Evolutionary conservation across 129 eudicot genomes (phyloP).

Genomic region (Ambrosia trifida): DNA sequence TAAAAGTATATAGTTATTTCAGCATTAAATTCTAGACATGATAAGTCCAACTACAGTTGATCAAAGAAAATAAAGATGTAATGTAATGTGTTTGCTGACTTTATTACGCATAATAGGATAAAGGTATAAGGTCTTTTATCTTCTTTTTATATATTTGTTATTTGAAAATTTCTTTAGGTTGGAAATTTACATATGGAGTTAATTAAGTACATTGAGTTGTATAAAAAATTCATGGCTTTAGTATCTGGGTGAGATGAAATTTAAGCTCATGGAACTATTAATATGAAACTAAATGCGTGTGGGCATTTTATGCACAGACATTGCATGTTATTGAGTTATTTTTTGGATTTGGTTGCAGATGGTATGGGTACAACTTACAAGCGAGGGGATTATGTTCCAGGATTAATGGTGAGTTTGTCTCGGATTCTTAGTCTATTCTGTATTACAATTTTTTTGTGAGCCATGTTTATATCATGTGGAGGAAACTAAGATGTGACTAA

Average conservation of each 20-base stretch:
- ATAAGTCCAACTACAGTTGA: not conserved
- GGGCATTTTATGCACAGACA: not conserved
- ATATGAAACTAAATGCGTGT: not conserved
- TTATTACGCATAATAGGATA: not conserved
- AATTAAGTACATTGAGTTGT: not conserved
- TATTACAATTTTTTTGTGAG: not conserved
- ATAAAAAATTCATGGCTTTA: too few species aligned
- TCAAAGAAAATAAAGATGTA: not conserved
- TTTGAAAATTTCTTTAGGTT: not conserved
- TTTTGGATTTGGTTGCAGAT: conserved; percentile 53
- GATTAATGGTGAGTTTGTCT: conserved; percentile 78
- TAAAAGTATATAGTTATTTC: conserved; percentile 8
- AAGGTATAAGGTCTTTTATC: not conserved
- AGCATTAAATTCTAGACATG: conserved; percentile 10
- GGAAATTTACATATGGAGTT: conserved; percentile 8
- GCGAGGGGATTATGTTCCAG: conserved; percentile 99
- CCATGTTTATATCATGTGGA: not conserved
- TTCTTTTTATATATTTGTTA: not conserved
- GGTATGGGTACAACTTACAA: conserved; percentile 99
- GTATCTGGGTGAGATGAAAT: conserved; percentile 6
- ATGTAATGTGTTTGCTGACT: not conserved
- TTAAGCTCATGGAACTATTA: not conserved
- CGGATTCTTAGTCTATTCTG: not conserved
- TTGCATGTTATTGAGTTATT: conserved; percentile 17
- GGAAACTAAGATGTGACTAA: conserved; percentile 3